Evolutionary conservation across 1,284 basidiomycete genomes (phyloP).

Genomic region (Tylopilus orsonianus): DNA sequence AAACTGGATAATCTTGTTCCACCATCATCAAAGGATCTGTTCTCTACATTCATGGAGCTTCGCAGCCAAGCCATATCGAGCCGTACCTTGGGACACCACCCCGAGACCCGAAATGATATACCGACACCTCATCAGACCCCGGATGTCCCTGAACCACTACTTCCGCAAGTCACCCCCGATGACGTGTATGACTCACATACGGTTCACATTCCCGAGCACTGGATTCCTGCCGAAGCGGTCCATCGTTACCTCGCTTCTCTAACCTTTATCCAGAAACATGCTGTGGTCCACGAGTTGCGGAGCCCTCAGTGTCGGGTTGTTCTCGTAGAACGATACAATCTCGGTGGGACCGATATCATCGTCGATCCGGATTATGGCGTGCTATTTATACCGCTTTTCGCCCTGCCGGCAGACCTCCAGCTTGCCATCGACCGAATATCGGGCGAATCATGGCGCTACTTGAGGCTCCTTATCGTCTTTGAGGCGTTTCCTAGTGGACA

Average conservation of each 20-base stretch:
- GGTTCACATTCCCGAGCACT: slow-evolving; percentile 41
- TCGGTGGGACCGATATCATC: slow-evolving; percentile 56
- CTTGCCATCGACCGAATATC: slow-evolving; percentile 38
- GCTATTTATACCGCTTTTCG: slow-evolving; percentile 53
- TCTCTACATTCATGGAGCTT: slow-evolving; percentile 26
- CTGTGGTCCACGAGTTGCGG: slow-evolving; percentile 50
- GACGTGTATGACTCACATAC: slow-evolving; percentile 52
- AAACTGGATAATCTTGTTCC: slow-evolving; percentile 30
- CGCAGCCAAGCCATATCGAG: slow-evolving; percentile 21
- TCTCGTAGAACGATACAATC: slow-evolving; percentile 59
- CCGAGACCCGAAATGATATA: slow-evolving; percentile 27
- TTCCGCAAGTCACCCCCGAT: slow-evolving; percentile 35
- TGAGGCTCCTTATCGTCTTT: slow-evolving; percentile 55
- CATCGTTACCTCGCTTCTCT: slow-evolving; percentile 71
- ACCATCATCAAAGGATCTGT: slow-evolving; percentile 28
- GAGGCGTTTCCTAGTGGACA: slow-evolving; percentile 59
- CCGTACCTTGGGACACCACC: slow-evolving; percentile 8
- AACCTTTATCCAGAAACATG: slow-evolving; percentile 63
- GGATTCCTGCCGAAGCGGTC: slow-evolving; percentile 34
- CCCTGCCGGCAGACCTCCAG: slow-evolving; percentile 53
- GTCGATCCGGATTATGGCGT: slow-evolving; percentile 58
- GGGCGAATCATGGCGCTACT: slow-evolving; percentile 56
- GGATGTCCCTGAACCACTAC: slow-evolving; percentile 14
- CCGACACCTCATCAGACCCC: slow-evolving; percentile 11
- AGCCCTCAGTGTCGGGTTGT: slow-evolving; percentile 46